A percentile compares a stretch with the other conserved stretches of the same genome.
phyloP scores from a whole-genome alignment of 2,329 filamentous ascomycete species.

The Penicillium sp. region DNA sequence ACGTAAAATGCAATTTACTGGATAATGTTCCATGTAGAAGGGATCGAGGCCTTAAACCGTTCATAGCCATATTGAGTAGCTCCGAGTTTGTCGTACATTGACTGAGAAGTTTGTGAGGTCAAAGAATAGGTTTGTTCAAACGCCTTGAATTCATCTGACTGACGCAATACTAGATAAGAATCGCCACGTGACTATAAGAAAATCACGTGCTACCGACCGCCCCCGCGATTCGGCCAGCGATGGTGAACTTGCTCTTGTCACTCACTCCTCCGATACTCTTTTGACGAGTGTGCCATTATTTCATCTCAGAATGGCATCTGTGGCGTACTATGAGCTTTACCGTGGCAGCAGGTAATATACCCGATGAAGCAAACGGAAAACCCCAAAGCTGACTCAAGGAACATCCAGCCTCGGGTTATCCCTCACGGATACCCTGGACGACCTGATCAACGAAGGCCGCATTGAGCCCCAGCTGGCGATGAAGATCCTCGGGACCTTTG shows the following conservation, averaged over 20 bases:
- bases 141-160: not conserved
- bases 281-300: slow-evolving; percentile 1
- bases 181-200: not conserved
- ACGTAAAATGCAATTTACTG: not conserved
- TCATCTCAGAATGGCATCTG: slow-evolving; percentile 40
- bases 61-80: not conserved
- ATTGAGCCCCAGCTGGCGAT: slow-evolving; percentile 98
- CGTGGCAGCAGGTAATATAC: slow-evolving; percentile 79
- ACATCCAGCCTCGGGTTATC: slow-evolving; percentile 72
- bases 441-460: slow-evolving; percentile 83
- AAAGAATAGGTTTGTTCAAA: not conserved
- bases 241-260: slow-evolving; percentile 14
- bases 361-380: not conserved
- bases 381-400: slow-evolving; percentile 12
- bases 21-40: not conserved
- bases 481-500: slow-evolving; percentile 94
- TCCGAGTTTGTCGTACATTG: too few relatives aligned
- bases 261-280: slow-evolving; percentile 4
- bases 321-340: slow-evolving; percentile 84
- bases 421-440: slow-evolving; percentile 92
- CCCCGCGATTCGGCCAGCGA: slow-evolving; percentile 6
- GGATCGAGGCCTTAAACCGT: not conserved
- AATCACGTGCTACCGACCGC: not conserved
- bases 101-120: not conserved
- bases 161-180: not conserved